Base-by-base conservation (phyloP, 768 basidiomycete species). In the Leucocoprinus sp. region DNA sequence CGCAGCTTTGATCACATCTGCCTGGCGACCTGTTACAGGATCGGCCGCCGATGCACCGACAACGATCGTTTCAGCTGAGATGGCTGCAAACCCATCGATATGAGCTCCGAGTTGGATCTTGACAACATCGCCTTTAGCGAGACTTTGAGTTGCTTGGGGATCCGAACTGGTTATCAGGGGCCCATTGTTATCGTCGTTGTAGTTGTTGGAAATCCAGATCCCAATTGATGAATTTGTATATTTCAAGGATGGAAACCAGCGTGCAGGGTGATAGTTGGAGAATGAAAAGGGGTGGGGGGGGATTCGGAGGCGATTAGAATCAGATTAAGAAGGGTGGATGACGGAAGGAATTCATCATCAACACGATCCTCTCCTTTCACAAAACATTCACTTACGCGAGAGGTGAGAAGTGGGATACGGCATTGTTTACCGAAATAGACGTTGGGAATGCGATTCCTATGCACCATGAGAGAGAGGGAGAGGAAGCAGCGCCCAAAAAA, bases 31-130 rank as follows among this genome's bases (percentile, higher is more conserved):
- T 2, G 86, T 91, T 17, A 84, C 85, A 17, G 90, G 91, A 48
- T 74, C 70, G 45, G 77, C 68, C 18, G 73, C 66, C 44, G 79
- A 80, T 28, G 90, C 84, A 31, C 92, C 89, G 24, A 97, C 78
- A 49, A 96, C 79, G 57, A 98, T 64, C 42, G 95, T 97, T 65
- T 99, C 96, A 26, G 91, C 96, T 59, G 79, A 80, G 63, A 96
- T 82, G 43, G 91, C 81, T 15, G 93, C 93, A 64, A 88, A 97
- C 46, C 96, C 96, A 62, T 98, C 95, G 64, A 99, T 92, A 60
- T 99, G 96, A 15, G 93, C 93, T 37, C 96, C 96, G 50, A 98
- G 74, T 64, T 93, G 90, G 52, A 99, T 68, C 69, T 97, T 98
- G 54, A 98, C 95, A 48, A 99, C 81, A 62, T 99, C 96, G 50